Percentiles rank a stretch among this genome's conserved stretches.
phyloP scores from a whole-genome alignment of 345 rosid species.

The Rhodomyrtus tomentosa region DNA sequence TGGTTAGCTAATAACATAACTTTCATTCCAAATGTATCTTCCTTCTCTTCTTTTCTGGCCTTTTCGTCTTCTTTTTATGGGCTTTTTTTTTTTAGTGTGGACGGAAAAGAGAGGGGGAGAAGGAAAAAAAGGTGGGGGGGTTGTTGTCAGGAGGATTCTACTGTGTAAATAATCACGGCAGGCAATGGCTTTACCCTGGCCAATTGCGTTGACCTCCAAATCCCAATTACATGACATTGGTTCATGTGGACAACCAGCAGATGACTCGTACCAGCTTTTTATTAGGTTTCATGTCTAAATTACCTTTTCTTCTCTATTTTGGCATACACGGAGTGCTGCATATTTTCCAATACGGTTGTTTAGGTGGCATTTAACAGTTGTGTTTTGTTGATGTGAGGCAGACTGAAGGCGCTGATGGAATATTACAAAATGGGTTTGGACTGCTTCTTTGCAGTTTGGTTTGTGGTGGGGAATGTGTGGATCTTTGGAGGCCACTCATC shows the following conservation, averaged over 20 bases:
- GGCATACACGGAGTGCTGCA: neutral
- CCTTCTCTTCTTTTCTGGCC: neutral
- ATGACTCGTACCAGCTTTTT: neutral
- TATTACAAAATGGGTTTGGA: constrained; percentile 95
- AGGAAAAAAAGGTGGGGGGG: too few relatives aligned
- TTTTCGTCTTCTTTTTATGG: neutral
- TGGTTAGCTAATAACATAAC: neutral
- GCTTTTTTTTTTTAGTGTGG: too few relatives aligned
- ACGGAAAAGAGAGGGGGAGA: too few relatives aligned
- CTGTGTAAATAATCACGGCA: too few relatives aligned
- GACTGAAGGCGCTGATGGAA: constrained; percentile 73
- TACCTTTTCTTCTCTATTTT: neutral
- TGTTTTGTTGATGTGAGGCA: constrained; percentile 14
- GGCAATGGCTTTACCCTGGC: neutral
- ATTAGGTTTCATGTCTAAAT: neutral
- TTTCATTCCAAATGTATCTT: neutral
- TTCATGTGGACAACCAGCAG: neutral
- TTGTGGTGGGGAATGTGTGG: constrained; percentile 99
- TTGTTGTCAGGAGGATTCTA: too few relatives aligned
- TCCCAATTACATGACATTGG: neutral
- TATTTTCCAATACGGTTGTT: neutral
- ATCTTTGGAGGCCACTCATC: constrained; percentile 95
- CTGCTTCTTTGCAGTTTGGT: constrained; percentile 99
- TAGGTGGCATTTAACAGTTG: neutral
- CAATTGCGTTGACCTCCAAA: neutral